Conservation (phyloP, 129 eudicot species). For the Pittosporum tobira region DNA sequence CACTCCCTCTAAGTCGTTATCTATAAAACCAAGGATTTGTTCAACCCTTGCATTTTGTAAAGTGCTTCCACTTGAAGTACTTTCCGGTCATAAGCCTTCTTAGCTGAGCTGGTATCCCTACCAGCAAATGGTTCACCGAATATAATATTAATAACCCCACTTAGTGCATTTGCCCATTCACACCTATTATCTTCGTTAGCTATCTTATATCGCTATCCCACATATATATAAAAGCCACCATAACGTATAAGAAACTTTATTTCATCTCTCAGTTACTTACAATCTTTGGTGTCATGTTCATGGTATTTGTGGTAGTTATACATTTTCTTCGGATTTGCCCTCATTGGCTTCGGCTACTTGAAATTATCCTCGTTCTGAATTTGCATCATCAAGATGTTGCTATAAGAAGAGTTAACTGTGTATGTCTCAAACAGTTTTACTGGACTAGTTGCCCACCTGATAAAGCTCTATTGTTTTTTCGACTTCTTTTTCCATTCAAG, state of each 20-base stretch:
- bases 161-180: neutral
- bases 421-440: too few relatives aligned
- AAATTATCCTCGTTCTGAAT: too few relatives aligned
- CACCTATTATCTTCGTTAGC: neutral
- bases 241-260: neutral
- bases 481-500: too few relatives aligned
- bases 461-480: too few relatives aligned
- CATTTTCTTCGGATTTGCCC: too few relatives aligned
- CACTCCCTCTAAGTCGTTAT: neutral
- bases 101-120: neutral
- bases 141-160: neutral
- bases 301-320: too few relatives aligned
- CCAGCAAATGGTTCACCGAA: neutral
- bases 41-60: neutral
- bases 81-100: neutral
- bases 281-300: too few relatives aligned
- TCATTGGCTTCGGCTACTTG: too few relatives aligned
- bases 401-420: too few relatives aligned
- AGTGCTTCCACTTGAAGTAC: neutral
- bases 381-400: too few relatives aligned
- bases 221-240: neutral
- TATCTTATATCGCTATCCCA: neutral
- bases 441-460: too few relatives aligned
- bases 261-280: neutral
- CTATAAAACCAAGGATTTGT: neutral